Base-by-base conservation (phyloP, 371 early-diverging fungal genomes). In the Mortierella sp. region DNA sequence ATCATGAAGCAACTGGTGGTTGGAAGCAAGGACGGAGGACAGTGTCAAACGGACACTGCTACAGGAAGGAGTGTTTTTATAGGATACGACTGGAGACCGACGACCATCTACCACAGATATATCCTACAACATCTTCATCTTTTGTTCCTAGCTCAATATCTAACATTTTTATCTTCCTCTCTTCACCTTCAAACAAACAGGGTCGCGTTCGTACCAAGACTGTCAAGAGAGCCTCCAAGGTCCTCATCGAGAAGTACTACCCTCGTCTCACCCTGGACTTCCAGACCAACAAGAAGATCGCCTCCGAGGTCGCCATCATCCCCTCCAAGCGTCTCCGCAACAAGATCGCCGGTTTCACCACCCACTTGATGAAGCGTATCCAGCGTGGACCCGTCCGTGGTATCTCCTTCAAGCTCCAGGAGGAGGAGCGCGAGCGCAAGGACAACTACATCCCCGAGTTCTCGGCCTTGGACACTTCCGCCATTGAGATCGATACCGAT, bases 291-390 rank as follows among this genome's bases (percentile, higher is more conserved):
- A 99, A 99, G 97, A 96, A 96, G 91, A 98, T 99, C 89, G 94
- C 96, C 89, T 96, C 96, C 91, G 99, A 99, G 91, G 99, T 99
- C 75, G 98, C 99, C 85, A 96, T 98, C 90, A 98, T 99, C 87
- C 93, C 98, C 84, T 96, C 99, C 89, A 99, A 99, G 97, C 97
- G 99, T 88, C 96, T 99, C 88, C 97, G 99, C 91, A 99, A 99
- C 97, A 98, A 99, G 96, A 98, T 99, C 88, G 99, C 99, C 86
- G 99, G 99, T 87, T 99, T 99, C 97, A 99, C 99, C 91, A 99
- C 99, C 85, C 99, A 99, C 91, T 95, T 99, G 95, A 99, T 99
- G 99, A 98, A 98, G 94, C 98, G 99, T 93, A 99, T 99, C 82
- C 97, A 98, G 90, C 96, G 97, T 84, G 99, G 99, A 73, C 99